A percentile compares a stretch with the other conserved stretches of the same genome.
These are phyloP conservation scores for Vickermania spadyakhi DNA, from an alignment of 208 protist genomes.

Conservation along the genomic window DNA sequence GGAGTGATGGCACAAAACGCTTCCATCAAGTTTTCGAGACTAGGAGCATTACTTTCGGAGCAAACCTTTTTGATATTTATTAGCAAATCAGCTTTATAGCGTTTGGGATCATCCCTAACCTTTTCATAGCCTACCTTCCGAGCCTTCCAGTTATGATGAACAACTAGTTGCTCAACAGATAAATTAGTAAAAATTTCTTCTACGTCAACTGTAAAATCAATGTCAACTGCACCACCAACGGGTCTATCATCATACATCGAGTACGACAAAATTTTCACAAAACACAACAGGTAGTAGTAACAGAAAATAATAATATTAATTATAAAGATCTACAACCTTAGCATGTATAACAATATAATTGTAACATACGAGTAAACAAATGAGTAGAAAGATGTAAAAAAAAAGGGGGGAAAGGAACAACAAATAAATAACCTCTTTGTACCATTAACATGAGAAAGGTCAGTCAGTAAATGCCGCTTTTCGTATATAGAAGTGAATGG, in stretches of 20 bases:
- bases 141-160: conserved; percentile 70
- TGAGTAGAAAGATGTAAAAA: not conserved
- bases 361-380: not conserved
- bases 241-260: conserved; percentile 38
- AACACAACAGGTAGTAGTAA: conserved; percentile 5
- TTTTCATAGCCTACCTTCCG: conserved; percentile 54
- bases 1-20: conserved; percentile 27
- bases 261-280: not conserved
- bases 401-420: not conserved
- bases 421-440: no score
- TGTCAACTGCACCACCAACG: conserved; percentile 15
- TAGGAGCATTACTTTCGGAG: conserved; percentile 45
- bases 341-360: not conserved
- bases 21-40: conserved; percentile 59
- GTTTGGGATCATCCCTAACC: conserved; percentile 18
- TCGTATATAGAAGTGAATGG: no score
- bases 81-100: conserved; percentile 23
- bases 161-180: conserved; percentile 32
- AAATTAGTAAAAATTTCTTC: conserved; percentile 47
- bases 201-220: conserved; percentile 11
- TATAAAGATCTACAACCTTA: conserved; percentile 1
- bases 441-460: no score
- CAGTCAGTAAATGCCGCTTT: no score
- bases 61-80: conserved; percentile 22
- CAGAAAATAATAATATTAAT: conserved; percentile 13